phyloP scores from a whole-genome alignment of 2,329 filamentous ascomycete genomes.

The Colletotrichum sp. region DNA sequence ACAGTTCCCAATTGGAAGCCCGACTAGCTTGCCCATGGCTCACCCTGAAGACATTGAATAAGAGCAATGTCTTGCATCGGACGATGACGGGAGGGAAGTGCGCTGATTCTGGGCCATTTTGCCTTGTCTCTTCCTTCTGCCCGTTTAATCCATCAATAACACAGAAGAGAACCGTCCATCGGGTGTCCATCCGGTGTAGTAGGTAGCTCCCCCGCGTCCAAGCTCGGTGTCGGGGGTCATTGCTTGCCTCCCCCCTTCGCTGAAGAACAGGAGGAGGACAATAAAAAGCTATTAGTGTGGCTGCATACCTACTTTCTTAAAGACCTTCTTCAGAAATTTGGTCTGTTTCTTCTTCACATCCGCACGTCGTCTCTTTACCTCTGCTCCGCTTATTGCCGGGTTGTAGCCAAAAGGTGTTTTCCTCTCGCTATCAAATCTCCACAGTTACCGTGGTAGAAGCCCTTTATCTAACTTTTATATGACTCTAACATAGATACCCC shows the following conservation, averaged over 20 bases:
- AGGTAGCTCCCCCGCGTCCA: neutral
- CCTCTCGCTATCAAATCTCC: constrained; percentile 1
- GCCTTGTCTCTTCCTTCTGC: neutral
- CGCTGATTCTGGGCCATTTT: constrained; percentile 6
- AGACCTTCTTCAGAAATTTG: neutral
- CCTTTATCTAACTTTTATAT: constrained; percentile 21
- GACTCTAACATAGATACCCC: constrained; percentile 23
- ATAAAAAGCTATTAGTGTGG: constrained; percentile 9
- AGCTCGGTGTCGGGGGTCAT: neutral
- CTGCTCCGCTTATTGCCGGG: neutral
- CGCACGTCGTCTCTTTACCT: neutral
- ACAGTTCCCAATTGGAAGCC: neutral
- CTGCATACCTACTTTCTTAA: neutral
- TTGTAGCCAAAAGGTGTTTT: neutral
- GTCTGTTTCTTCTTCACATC: neutral
- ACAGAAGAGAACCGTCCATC: neutral
- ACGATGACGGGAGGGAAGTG: constrained; percentile 10
- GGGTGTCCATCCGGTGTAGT: neutral
- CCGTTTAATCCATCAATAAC: constrained; percentile 7
- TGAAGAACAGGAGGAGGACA: neutral
- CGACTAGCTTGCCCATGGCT: neutral
- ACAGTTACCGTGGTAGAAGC: constrained; percentile 7
- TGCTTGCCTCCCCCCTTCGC: neutral
- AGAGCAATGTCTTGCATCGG: constrained; percentile 4
- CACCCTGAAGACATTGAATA: neutral